These are phyloP conservation scores for Fusarium circinatum DNA, from an alignment of 2,329 filamentous ascomycete genomes.

Conservation along the genomic window DNA sequence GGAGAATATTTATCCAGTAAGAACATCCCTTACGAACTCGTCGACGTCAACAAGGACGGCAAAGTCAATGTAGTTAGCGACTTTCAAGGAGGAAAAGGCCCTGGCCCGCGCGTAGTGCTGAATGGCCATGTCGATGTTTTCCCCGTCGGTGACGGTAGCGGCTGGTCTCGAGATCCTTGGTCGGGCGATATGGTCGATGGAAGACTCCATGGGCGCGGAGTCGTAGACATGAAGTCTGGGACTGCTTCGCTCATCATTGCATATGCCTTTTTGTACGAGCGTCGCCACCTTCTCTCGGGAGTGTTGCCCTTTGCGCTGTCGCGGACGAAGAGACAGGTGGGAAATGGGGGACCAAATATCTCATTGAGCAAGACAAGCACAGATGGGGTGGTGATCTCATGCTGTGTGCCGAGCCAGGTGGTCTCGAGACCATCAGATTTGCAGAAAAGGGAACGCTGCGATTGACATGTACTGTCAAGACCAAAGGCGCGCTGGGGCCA, in stretches of 20 bases:
- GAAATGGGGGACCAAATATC: neutral
- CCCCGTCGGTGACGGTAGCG: neutral
- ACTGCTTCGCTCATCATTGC: neutral
- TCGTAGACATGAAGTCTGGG: conserved; percentile 1
- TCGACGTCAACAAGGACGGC: neutral
- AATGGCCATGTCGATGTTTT: conserved; percentile 5
- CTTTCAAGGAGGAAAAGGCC: neutral
- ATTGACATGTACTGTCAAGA: neutral
- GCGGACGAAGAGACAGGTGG: conserved; percentile 1
- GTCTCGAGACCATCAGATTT: neutral
- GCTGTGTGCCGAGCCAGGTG: neutral
- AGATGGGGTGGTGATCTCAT: neutral
- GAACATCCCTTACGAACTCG: neutral
- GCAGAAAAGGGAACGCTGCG: neutral
- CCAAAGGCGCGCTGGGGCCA: neutral
- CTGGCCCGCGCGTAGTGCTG: neutral
- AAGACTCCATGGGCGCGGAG: neutral
- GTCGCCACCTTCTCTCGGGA: neutral
- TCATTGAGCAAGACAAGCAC: neutral
- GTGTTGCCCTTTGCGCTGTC: neutral
- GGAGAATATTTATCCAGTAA: neutral
- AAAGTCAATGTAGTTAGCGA: neutral
- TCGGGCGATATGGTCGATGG: neutral
- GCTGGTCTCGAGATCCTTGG: neutral
- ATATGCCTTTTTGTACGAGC: neutral